Evolutionary conservation across 345 rosid genomes (phyloP).

Genomic region (Tarenaya hassleriana): DNA sequence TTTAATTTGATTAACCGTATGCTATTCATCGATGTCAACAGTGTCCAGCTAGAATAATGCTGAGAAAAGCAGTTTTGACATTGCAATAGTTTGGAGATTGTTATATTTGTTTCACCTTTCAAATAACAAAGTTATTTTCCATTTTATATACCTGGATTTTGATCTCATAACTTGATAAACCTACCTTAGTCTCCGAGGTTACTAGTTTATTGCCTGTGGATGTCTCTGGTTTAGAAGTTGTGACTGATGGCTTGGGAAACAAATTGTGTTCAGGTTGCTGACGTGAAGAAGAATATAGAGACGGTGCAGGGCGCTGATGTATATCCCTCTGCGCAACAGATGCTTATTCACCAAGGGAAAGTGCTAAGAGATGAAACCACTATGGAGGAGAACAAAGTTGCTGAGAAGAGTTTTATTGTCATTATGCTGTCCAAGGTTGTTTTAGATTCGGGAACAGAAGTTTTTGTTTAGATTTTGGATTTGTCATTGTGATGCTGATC

Average conservation of each 20-base stretch:
- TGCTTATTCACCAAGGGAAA: slow-evolving; percentile 68
- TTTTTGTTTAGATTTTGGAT: slow-evolving; percentile 16
- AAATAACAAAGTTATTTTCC: no score
- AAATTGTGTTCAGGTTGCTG: slow-evolving; percentile 38
- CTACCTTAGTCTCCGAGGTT: no score
- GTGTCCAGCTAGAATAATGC: no score
- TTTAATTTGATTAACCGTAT: no score
- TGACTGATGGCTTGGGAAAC: neutral
- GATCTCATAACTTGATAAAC: no score
- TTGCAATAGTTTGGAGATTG: no score
- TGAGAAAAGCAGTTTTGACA: no score
- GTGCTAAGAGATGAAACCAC: slow-evolving; percentile 67
- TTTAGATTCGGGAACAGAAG: slow-evolving; percentile 5
- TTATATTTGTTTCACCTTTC: no score
- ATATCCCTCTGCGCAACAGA: slow-evolving; percentile 57
- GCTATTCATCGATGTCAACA: no score
- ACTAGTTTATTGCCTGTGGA: neutral
- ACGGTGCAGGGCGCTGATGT: slow-evolving; percentile 42
- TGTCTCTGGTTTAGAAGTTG: neutral
- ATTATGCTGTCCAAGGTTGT: slow-evolving; percentile 67
- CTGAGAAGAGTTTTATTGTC: slow-evolving; percentile 62
- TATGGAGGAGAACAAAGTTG: slow-evolving; percentile 50
- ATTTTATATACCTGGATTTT: no score
- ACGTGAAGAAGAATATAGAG: slow-evolving; percentile 64
- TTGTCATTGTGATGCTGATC: neutral